Evolutionary conservation across 1,139 yeast species (phyloP), one percentile per base, ranked within the genome.

Genomic region (Pneumocystis murina): DNA sequence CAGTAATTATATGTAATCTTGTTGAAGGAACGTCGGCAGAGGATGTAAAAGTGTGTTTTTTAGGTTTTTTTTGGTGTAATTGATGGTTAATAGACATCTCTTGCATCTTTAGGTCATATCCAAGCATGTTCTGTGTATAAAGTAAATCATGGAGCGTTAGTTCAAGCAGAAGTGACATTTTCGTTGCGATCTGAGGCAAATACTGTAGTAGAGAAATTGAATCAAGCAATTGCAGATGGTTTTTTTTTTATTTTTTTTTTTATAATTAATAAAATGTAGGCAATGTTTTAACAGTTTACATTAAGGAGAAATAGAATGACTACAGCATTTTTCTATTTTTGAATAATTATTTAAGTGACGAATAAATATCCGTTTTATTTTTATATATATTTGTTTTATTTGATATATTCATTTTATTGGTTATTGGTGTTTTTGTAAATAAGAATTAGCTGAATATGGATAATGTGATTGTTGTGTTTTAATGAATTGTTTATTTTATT

Each of bases 11-110:
- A 20, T 39, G 59, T 14, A 68, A 68, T 59, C 62, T 68, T 16
- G 70, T 69, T 8, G 48, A 60, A 12, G 70, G 70, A 16, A 68
- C 70, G 8, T 65, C 70, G 12, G 65, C 61, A 6, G 65, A 59
- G 14, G 70, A 68, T 30, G 63, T 68, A n/a, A 61, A 24, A 41
- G 64, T 65, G 48, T 67, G 65, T 58, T 40, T 65, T 59, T 40
- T 59, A 17, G 17, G 24, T 35, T 41, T 67, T 16, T 67, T 66
- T 10, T 63, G 58, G 8, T 60, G 33, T 20, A 10, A 48, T 40
- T 33, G 4, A 33, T 33, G 6, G 8, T 33, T 33, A 33, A 4
- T 54, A 62, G 36, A 24, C 43, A 12, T 35, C 39, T 28, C 33
- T 57, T 38, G 36, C 39, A n/a, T 20, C 64, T 8, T 35, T 33